A percentile compares a stretch with the other conserved stretches of the same genome.
Conservation (phyloP, 1,284 basidiomycete species). For the Apiotrichum porosum region DNA sequence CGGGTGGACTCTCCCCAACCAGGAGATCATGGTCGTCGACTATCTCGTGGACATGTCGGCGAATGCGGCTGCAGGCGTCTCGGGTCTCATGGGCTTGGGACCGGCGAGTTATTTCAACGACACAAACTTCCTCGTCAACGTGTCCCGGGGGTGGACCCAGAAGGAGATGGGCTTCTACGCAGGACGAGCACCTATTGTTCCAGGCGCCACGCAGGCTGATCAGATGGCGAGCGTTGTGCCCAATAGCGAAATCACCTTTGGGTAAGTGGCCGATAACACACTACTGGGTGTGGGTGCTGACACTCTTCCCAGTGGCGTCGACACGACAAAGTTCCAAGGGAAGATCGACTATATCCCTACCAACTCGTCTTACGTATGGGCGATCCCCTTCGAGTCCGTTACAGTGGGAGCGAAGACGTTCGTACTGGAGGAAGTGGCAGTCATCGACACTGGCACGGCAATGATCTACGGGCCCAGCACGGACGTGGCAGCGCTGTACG, state of each 20-base stretch:
- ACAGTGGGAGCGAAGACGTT: constrained; percentile 29
- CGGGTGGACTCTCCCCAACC: too few species aligned
- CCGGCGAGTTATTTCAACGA: constrained; percentile 48
- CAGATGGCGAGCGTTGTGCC: too few species aligned
- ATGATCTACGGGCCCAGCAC: constrained; percentile 73
- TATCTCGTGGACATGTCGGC: too few species aligned
- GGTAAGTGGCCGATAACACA: too few species aligned
- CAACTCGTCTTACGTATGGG: constrained; percentile 46
- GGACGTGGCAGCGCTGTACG: constrained; percentile 63
- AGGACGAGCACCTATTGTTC: too few species aligned
- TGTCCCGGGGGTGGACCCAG: constrained; percentile 62
- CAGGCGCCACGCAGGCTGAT: constrained; percentile 55
- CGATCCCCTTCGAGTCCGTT: constrained; percentile 48
- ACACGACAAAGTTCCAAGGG: constrained; percentile 67
- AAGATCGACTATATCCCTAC: constrained; percentile 66
- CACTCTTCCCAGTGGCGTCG: constrained; percentile 29
- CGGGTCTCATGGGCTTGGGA: constrained; percentile 52
- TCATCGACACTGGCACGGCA: constrained; percentile 72
- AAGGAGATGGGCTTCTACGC: constrained; percentile 78
- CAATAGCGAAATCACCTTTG: not conserved
- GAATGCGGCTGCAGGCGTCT: too few species aligned
- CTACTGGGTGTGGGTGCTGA: too few species aligned
- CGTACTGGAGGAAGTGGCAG: constrained; percentile 30
- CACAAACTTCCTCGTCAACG: constrained; percentile 56
- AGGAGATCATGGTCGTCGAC: too few species aligned